Conservation (phyloP, 202 grass and related monocot genomes). For the Tripidium arundinaceum region DNA sequence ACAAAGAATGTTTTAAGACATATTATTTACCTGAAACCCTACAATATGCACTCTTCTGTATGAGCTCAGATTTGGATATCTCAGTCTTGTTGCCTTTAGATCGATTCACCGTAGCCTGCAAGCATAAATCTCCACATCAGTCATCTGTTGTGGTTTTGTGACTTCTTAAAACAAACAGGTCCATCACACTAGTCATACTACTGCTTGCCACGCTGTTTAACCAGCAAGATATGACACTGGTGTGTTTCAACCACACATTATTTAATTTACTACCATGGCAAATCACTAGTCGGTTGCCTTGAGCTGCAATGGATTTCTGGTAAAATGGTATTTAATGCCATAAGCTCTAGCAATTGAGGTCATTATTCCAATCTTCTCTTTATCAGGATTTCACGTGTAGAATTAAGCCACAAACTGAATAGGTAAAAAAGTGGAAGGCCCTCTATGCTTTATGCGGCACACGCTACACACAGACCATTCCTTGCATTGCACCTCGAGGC, state of each 20-base stretch:
- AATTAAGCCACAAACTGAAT: no score
- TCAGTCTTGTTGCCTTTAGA: constrained; percentile 95
- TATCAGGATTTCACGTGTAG: no score
- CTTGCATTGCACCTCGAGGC: no score
- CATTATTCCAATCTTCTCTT: no score
- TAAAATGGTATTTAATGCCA: no score
- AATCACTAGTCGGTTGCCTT: neutral
- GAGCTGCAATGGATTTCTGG: no score
- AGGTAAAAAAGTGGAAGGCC: no score
- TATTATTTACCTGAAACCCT: constrained; percentile 72
- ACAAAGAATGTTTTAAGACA: neutral
- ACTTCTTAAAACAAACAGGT: constrained; percentile 1
- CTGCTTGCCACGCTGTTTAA: neutral
- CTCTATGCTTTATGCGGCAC: no score
- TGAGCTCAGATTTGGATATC: constrained; percentile 82
- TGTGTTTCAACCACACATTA: neutral
- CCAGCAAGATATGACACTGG: neutral
- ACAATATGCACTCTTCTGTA: constrained; percentile 92
- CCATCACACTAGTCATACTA: neutral
- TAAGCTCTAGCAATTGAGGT: no score
- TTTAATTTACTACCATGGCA: neutral
- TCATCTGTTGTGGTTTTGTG: neutral
- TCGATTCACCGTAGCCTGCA: constrained; percentile 83
- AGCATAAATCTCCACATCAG: constrained; percentile 23
- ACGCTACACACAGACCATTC: no score